Base-by-base conservation (phyloP, 495 filamentous ascomycete genomes). In the Monascus purpureus region DNA sequence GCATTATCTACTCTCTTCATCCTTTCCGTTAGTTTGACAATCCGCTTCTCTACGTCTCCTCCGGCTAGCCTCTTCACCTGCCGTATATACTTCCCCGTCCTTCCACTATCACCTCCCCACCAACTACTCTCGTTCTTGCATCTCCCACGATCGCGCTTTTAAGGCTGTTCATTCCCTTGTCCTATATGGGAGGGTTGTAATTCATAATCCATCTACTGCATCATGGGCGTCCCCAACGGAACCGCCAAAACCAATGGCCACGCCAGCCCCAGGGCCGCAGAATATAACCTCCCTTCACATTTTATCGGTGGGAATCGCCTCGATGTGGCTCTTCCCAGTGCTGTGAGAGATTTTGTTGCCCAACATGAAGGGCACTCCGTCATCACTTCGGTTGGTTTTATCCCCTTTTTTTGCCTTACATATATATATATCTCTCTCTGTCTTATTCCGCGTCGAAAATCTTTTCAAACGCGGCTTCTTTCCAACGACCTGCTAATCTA, bases 271-370 rank as follows among this genome's bases (percentile, higher is more conserved):
- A 74, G 75, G 39, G 75, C 83, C 31, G 75, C 81, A 28, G 83
- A 82, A 55, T 69, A 80, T 61, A 76, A 82, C 42, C 46, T 99
- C 17, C 70, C 84, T 16, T 65, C 80, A 55, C 90, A 99, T 65
- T 99, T 95, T 58, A 88, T 96, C 52, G 90, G 90, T 42, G 86
- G 88, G 26, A 94, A 93, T 56, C 74, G 73, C 47, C 61, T 99
- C 39, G 74, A 73, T 23, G 77, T 73, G 47, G 88, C 90, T 24
- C 47, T 74, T 14, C 66, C 86, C 12, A 76, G 86, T 33, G 70
- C 67, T 42, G 82, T 96, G 16, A 94, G 90, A 68, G 88, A 99
- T 47, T 99, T 96, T 52, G 87, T 99, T 23, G 73, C 84, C 17
- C 59, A 63, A 12, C 68, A 94, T 57, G 81, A 84, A 47, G 90